phyloP scores from a whole-genome alignment of 306 rosid species.

The Cajanus cajan region DNA sequence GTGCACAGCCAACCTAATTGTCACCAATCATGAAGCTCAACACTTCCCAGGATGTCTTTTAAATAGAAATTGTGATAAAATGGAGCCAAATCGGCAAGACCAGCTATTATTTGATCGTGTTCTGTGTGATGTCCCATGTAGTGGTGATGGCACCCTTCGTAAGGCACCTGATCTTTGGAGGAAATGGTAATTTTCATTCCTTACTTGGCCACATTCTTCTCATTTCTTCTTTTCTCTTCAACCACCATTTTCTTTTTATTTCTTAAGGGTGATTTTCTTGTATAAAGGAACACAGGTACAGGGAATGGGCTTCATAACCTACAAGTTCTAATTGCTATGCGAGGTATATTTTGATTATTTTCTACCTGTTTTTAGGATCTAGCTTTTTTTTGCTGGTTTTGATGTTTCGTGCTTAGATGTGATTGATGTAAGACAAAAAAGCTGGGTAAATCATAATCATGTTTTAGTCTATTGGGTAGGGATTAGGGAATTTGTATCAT shows the following conservation, averaged over 20 bases:
- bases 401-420: background rate
- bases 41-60: conserved; percentile 84
- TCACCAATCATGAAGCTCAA: conserved; percentile 95
- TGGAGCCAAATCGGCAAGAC: conserved; percentile 33
- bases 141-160: conserved; percentile 98
- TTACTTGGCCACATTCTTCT: background rate
- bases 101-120: conserved; percentile 83
- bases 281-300: conserved; percentile 73
- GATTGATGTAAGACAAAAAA: background rate
- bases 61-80: conserved; percentile 33
- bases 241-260: background rate
- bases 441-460: background rate
- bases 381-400: conserved; percentile 4
- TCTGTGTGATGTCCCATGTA: conserved; percentile 95
- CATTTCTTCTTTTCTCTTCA: background rate
- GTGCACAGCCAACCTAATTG: conserved; percentile 91
- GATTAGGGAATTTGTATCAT: background rate
- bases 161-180: conserved; percentile 99
- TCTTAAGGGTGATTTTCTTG: conserved; percentile 27
- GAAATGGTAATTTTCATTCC: conserved; percentile 62
- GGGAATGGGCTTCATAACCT: conserved; percentile 84
- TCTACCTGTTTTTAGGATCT: background rate
- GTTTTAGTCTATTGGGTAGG: conserved; percentile 12
- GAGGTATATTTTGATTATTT: conserved; percentile 27
- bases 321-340: conserved; percentile 84